phyloP scores from a whole-genome alignment of 306 rosid genomes.

The Macrotyloma uniflorum region DNA sequence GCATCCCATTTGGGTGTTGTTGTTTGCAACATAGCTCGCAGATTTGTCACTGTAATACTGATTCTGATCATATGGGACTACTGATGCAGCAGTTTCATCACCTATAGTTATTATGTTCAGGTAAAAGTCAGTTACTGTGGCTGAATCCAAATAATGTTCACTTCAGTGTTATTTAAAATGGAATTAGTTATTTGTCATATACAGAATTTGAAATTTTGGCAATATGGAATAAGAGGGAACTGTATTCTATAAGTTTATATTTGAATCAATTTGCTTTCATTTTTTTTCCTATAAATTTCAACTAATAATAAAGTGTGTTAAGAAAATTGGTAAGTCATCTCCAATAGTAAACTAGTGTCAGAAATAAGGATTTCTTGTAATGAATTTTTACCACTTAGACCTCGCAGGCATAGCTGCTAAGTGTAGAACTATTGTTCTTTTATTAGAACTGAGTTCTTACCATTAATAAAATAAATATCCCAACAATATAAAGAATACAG shows the following conservation, averaged over 20 bases:
- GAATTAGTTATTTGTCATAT: neutral
- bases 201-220: neutral
- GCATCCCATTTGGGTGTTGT: slow-evolving; percentile 40
- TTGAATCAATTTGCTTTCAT: neutral
- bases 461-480: neutral
- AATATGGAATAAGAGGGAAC: no score
- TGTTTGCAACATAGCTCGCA: slow-evolving; percentile 31
- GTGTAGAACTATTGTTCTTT: neutral
- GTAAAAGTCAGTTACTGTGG: neutral
- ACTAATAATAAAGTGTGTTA: neutral
- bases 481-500: neutral
- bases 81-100: slow-evolving; percentile 34
- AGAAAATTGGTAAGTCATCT: neutral
- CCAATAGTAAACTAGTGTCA: neutral
- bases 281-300: no score
- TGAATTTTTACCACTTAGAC: neutral
- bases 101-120: slow-evolving; percentile 38
- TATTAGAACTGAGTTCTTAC: neutral
- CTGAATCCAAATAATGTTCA: neutral
- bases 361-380: neutral
- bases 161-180: neutral
- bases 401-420: neutral
- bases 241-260: neutral
- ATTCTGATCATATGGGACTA: slow-evolving; percentile 36
- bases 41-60: slow-evolving; percentile 38